Conservation (phyloP, 2,329 filamentous ascomycete species). For the Fusarium miscanthi region DNA sequence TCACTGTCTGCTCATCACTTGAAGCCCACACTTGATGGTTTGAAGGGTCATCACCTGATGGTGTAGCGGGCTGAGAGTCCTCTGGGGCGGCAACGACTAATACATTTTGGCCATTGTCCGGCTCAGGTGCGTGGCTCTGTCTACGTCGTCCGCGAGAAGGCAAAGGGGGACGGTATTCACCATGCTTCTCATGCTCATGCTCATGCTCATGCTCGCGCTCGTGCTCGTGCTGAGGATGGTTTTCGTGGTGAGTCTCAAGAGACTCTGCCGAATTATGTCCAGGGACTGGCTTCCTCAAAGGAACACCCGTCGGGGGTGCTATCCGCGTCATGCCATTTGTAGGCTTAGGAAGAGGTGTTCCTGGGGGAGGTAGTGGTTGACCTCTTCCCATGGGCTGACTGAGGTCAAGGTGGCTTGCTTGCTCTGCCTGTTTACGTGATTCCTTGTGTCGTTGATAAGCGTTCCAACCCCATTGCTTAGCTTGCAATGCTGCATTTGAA, state of each 20-base stretch:
- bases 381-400: constrained; percentile 83
- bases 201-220: constrained; percentile 24
- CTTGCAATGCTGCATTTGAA: constrained; percentile 65
- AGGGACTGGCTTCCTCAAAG: constrained; percentile 73
- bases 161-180: constrained; percentile 28
- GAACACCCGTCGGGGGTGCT: constrained; percentile 63
- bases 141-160: constrained; percentile 56
- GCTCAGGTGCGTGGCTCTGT: constrained; percentile 50
- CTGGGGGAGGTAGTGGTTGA: constrained; percentile 83
- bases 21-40: constrained; percentile 32
- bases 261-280: constrained; percentile 32
- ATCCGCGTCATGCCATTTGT: constrained; percentile 71
- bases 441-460: constrained; percentile 65
- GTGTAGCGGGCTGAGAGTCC: constrained; percentile 70
- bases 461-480: constrained; percentile 69
- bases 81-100: constrained; percentile 73
- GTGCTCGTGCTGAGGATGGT: constrained; percentile 25
- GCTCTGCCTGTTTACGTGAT: constrained; percentile 50
- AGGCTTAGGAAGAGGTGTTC: constrained; percentile 76
- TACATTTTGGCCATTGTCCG: constrained; percentile 61
- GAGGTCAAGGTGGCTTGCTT: constrained; percentile 55
- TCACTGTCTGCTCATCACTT: constrained; percentile 27
- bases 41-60: constrained; percentile 53
- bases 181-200: constrained; percentile 26
- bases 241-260: constrained; percentile 47